Percentiles rank a stretch among this genome's conserved stretches.
These are phyloP conservation scores for Leishmania gerbilli DNA, from an alignment of 208 protist genomes.

Conservation along the genomic window DNA sequence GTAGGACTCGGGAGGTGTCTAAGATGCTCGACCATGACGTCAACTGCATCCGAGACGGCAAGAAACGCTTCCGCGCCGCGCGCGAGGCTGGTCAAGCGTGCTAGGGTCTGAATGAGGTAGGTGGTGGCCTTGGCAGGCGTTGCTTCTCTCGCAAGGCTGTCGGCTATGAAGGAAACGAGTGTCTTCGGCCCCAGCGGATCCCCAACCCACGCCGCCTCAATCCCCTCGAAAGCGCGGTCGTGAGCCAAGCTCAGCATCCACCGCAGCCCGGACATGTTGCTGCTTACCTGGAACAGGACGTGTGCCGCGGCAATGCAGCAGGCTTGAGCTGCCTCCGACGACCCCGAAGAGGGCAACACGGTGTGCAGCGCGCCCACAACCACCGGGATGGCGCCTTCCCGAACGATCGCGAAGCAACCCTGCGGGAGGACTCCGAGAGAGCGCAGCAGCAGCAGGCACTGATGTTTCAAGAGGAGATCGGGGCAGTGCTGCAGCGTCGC, in stretches of 20 bases:
- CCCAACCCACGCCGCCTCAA: conserved; percentile 15
- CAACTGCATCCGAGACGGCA: not conserved
- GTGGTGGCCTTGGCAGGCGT: not conserved
- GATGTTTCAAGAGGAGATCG: conserved; percentile 50
- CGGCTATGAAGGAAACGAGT: conserved; percentile 23
- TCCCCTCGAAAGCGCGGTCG: conserved; percentile 16
- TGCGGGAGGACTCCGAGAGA: conserved; percentile 78
- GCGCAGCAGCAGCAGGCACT: conserved; percentile 71
- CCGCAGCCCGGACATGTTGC: conserved; percentile 62
- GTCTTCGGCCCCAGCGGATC: conserved; percentile 7
- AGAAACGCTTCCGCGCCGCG: conserved; percentile 24
- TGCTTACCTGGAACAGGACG: conserved; percentile 56
- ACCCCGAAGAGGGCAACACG: not conserved
- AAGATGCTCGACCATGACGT: conserved; percentile 12
- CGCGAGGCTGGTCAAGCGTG: conserved; percentile 30
- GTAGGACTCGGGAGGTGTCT: not conserved
- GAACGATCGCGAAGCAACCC: conserved; percentile 68
- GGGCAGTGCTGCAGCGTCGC: conserved; percentile 32
- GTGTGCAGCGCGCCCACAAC: conserved; percentile 31
- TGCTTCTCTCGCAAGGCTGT: conserved; percentile 10
- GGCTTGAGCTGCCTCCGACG: conserved; percentile 31
- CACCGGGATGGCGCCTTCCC: conserved; percentile 52
- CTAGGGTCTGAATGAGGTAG: conserved; percentile 26
- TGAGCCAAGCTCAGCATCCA: conserved; percentile 65
- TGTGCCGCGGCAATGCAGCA: conserved; percentile 39